Evolutionary conservation across 352 stramenopile species (phyloP).

Genomic region (Phytopythium litorale): DNA sequence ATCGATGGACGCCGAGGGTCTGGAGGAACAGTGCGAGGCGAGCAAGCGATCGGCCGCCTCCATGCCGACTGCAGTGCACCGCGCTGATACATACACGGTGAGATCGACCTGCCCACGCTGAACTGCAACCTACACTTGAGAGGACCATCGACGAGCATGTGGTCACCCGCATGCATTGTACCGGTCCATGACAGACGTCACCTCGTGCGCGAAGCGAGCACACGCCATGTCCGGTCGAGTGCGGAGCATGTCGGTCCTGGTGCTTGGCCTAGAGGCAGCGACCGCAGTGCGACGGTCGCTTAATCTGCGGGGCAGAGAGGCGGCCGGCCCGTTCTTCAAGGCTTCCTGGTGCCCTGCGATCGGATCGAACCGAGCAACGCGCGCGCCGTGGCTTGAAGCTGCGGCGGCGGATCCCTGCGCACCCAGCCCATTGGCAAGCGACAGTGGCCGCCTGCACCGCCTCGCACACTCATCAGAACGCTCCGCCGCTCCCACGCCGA

Average conservation of each 20-base stretch:
- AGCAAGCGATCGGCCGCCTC: neutral
- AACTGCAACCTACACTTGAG: too few species aligned
- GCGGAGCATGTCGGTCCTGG: neutral
- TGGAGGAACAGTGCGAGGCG: neutral
- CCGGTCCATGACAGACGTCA: too few species aligned
- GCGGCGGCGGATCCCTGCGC: neutral
- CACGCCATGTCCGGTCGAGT: too few species aligned
- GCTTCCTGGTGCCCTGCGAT: neutral
- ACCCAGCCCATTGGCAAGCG: neutral
- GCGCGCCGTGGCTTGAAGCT: slow-evolving; percentile 1
- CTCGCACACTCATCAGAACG: slow-evolving; percentile 1
- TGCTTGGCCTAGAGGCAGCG: neutral
- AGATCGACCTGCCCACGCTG: too few species aligned
- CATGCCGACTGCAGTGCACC: too few species aligned
- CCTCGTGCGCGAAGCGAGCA: too few species aligned
- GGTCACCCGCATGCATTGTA: too few species aligned
- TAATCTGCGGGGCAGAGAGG: neutral
- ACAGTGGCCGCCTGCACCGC: neutral
- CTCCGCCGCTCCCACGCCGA: neutral
- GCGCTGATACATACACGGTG: too few species aligned
- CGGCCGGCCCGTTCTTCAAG: neutral
- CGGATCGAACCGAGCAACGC: neutral
- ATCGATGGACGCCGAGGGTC: neutral
- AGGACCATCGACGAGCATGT: too few species aligned
- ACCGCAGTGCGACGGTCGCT: neutral